Evolutionary conservation across 2,329 filamentous ascomycete genomes (phyloP).

Genomic region (Diaporthe aspalathi): DNA sequence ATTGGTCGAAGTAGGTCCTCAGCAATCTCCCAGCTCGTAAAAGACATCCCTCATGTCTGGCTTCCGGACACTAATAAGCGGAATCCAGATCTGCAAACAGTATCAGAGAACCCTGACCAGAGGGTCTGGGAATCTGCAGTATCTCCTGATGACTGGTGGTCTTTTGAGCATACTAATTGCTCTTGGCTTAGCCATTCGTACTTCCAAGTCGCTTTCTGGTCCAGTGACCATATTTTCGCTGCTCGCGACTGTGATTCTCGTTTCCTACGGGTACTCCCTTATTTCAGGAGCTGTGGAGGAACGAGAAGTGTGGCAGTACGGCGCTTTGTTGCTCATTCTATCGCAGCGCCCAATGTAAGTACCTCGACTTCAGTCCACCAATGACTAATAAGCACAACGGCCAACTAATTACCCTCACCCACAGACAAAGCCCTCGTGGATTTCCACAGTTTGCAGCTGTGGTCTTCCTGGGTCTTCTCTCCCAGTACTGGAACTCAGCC

Average conservation of each 20-base stretch:
- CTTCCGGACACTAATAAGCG: not conserved
- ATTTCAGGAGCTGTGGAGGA: not conserved
- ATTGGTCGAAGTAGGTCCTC: not conserved
- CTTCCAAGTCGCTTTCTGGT: not conserved
- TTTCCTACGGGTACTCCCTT: not conserved
- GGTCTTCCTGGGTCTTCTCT: not conserved
- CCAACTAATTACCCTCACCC: not conserved
- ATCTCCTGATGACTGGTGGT: not conserved
- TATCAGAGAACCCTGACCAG: not conserved
- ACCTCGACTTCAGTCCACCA: not conserved
- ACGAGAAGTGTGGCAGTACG: not conserved
- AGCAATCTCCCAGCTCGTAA: not conserved
- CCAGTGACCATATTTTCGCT: not conserved
- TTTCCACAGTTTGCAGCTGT: not conserved
- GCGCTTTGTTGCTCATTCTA: not conserved
- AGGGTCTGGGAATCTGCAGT: not conserved
- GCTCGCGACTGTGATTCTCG: not conserved
- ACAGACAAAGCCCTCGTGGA: not conserved
- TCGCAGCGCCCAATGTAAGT: not conserved
- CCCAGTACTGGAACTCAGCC: not conserved
- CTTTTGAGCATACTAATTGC: not conserved
- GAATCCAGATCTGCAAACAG: not conserved
- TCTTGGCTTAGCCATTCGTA: not conserved
- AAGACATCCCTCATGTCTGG: too few relatives aligned
- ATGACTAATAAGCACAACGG: fast-evolving